Evolutionary conservation across 202 grass and related monocot genomes (phyloP), one percentile per base, ranked within the genome.

Genomic region (Elaeis oleifera): DNA sequence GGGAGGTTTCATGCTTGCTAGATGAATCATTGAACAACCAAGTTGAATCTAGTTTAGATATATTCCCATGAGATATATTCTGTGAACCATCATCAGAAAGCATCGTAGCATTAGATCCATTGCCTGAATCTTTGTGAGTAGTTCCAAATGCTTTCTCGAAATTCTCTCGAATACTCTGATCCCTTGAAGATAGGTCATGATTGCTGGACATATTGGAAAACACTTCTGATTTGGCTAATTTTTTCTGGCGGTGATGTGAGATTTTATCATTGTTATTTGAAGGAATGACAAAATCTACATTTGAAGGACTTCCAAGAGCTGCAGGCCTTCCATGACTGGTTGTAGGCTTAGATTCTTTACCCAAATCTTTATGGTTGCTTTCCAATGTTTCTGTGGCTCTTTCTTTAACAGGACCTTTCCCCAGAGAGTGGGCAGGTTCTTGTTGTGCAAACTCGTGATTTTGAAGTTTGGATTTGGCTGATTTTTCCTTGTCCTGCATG

Each of bases 381-480:
- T 50, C 21, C 20, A 61, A 6, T 61, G 11, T 39, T 23, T 13
- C n/a, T 23, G 29, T 63, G 56, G 55, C 4, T 18, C 18, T 63
- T 16, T 24, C 50, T 23, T 51, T 54, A 51, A 15, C 23, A 28
- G 6, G 6, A 26, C 23, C 23, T 51, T 17, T 24, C 49, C 19
- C 70, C 58, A 44, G 15, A 44, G 50, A n/a, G 26, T 63, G 5
- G 28, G 58, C 27, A 23, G 54, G 23, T 21, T 63, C 59, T 24
- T 74, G 68, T 44, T 55, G 36, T 7, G 49, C 25, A 29, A 58
- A 24, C 70, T 80, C 72, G 54, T 19, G 49, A 64, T 18, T 73
- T 51, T 53, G 64, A 90, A 75, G 50, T 80, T 71, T 70, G 59
- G 52, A 25, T 27, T 77, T 80, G 13, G 15, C 68, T 72, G 69